These are phyloP conservation scores for Eutypella sp. DNA, from an alignment of 2,329 filamentous ascomycete genomes.

Conservation along the genomic window DNA sequence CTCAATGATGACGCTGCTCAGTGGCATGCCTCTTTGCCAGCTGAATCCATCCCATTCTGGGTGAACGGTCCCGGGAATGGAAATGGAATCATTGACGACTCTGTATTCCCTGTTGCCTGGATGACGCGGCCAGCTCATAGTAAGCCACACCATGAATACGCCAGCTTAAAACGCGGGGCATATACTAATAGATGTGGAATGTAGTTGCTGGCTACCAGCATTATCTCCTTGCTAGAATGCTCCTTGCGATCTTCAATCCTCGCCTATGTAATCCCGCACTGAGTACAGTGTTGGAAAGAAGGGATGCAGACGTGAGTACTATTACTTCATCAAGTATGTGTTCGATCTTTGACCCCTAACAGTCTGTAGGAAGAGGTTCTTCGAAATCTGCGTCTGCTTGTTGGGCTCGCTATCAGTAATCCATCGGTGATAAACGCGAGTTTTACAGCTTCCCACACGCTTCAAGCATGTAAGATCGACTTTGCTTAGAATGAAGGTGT, in stretches of 20 bases:
- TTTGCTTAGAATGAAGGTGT: neutral
- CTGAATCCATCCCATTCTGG: conserved; percentile 13
- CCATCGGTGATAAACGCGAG: conserved; percentile 16
- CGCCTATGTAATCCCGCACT: conserved; percentile 1
- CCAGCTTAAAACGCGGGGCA: neutral
- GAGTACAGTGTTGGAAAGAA: conserved; percentile 1
- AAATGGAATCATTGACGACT: neutral
- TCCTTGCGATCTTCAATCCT: conserved; percentile 4
- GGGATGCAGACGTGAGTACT: conserved; percentile 1
- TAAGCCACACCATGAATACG: neutral
- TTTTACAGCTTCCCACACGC: conserved; percentile 22
- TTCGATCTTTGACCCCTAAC: conserved; percentile 30
- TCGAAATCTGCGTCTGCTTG: conserved; percentile 16
- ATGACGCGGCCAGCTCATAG: conserved; percentile 1
- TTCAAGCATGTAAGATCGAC: conserved; percentile 19
- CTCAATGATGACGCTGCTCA: neutral
- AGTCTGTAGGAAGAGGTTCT: conserved; percentile 27
- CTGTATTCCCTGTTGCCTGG: conserved; percentile 24
- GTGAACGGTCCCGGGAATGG: conserved; percentile 1
- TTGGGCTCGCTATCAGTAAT: conserved; percentile 24
- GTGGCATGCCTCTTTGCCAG: conserved; percentile 18
- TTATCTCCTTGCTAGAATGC: conserved; percentile 3
- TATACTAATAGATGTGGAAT: neutral
- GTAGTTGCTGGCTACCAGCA: conserved; percentile 3
- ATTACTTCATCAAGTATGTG: neutral